Evolutionary conservation across 148 eudicot species (phyloP), one percentile per base, ranked within the genome.

Genomic region (Pharnaceum exiguum): DNA sequence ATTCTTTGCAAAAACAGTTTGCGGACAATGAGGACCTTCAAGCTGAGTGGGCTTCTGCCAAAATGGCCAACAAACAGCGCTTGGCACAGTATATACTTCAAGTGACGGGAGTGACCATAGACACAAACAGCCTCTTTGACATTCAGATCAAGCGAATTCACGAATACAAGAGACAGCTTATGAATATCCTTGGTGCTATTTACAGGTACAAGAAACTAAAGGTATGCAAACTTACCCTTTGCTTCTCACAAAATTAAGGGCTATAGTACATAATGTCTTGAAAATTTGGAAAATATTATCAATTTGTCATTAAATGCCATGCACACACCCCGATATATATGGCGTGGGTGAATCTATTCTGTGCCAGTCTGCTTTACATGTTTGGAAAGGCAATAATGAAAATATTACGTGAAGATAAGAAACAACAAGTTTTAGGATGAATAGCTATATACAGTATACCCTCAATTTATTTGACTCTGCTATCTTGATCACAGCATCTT

Each of bases 141-240:
- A 89, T 94, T 57, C 99, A 94, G 76, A 87, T 94, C 76, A 94
- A 94, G 78, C 76, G 99, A 31, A 94, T 94, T 64, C 99, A 94
- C 57, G 99, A 94, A 63, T 94, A 94, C 61, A 94, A 94, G 67
- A 89, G 99, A 63, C 99, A 94, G 70, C 95, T 94, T 46, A 35
- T 94, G 39, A 94, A 94, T 65, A 89, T 94, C 71, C 60, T 94
- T 57, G 95, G 95, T 33, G 89, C 84, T 11, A 72, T 94, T 55
- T 89, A 89, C 75, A 68, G 95, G 71, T 94, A 89, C 93, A 89
- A 94, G 78, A 82, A 84, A 63, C 57, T 94, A 57, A 94, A 94
- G 96, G 99, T 94, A 77, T 46, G 84, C 16, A 7, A 24, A 9
- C 33, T 55, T 40, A 46, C 60, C 33, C 35, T 32, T 23, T 29